Base-by-base conservation (phyloP, 768 basidiomycete genomes). In the Termitomyces bulborhizus region DNA sequence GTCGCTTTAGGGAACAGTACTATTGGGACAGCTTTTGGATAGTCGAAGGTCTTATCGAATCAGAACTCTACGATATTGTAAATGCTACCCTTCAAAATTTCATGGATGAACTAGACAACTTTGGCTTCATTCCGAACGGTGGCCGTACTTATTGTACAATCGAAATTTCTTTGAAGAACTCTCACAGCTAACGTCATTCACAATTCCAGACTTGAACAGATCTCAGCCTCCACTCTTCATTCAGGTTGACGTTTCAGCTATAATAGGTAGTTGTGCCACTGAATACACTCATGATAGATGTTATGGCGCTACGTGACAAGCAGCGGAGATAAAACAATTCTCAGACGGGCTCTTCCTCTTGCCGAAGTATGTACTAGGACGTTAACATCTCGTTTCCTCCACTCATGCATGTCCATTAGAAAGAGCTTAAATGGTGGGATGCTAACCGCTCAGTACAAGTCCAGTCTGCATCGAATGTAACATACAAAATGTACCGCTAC, bases 91-190 rank as follows among this genome's bases (percentile, higher is more conserved):
- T 97, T 32, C 84, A 90, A 60, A 96, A 97, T 72, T 97, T 97
- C 65, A 94, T 97, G 93, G 94, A 98, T 63, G 86, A 96, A 66
- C 73, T 98, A 45, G 83, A 88, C 39, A 66, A 67, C 26, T 83
- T 90, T 62, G 95, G 94, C 0, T 98, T 97, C 73, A 86, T 98
- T 58, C 95, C 95, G 1, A 98, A 97, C 62, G 95, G 95, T 6
- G 94, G 93, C 3, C 79, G 93, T 11, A 92, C 89, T 48, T 97
- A 97, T 64, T 97, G 87, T 86, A 62, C 47, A 53, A n/a, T 54
- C 16, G 16, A 36, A 54, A 26, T 62, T 27, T 24, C 43, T 8
- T 52, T 1, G 8, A n/a, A 27, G 46, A 48, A 31, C 53, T 34
- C 34, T 7, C 34, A 36, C 34, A 24, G n/a, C 93, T 97, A 64